Evolutionary conservation across 2,329 filamentous ascomycete species (phyloP), one percentile per base, ranked within the genome.

Genomic region (Fusarium temperatum): DNA sequence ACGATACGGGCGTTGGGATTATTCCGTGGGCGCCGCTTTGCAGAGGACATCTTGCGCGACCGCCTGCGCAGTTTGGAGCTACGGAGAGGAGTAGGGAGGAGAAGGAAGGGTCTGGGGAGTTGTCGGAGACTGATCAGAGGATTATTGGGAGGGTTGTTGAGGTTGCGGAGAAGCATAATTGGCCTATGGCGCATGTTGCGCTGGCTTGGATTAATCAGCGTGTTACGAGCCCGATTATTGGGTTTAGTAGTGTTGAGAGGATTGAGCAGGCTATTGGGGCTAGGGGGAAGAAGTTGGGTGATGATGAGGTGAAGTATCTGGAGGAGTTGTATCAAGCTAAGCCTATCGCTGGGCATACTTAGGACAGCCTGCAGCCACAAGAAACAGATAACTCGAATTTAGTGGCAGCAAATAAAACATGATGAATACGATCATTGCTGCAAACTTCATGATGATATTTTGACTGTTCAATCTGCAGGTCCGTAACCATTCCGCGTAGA

Each of bases 1-100:
- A 83, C 10, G 80, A 80, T 35, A 85, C 75, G 0, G 75, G 75
- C 0, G 74, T 77, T 0, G 73, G 69, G 1, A 15, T 77, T 0
- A 76, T 77, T 26, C 76, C 76, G 0, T 78, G 74, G 75, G 69
- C 73, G 3, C 75, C 72, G 1, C 59, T 75, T 8, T 75, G 72
- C 17, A 60, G 72, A 32, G 72, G 72, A 1, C 72, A 75, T 39
- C 72, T 75, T 9, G 72, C 72, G 1, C 55, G 72, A 1, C 65
- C 50, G 0, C 72, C 68, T 0, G 48, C 44, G 6, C 26, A 73
- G 5, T 75, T 75, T 20, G 72, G 72, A 0, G 44, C 57, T 2
- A 75, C 72, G 1, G 68, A 75, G 15, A 57, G 72, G 8, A 75
- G 72, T 7, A 75, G 53, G 12, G 68, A 56, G 0, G 72, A 75